These are phyloP conservation scores for Leptographium galeiforme DNA, from an alignment of 2,329 filamentous ascomycete species.

Conservation along the genomic window DNA sequence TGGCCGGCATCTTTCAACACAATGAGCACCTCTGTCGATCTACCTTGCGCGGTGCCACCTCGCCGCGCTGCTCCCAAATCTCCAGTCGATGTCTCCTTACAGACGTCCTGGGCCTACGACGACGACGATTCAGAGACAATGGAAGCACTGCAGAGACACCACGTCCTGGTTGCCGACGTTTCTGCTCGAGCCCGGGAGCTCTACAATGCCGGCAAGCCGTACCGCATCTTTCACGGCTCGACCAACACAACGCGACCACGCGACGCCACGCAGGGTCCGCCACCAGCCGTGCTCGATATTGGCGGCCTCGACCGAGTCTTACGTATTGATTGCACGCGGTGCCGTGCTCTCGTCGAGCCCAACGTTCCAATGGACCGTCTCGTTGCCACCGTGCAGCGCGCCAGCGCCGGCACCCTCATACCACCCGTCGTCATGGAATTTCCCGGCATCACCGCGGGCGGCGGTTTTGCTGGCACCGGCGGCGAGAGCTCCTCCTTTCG, in stretches of 20 bases:
- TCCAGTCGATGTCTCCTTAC: background rate
- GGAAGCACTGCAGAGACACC: conserved; percentile 30
- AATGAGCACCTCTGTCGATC: too few species aligned
- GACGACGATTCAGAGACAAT: background rate
- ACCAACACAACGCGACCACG: conserved; percentile 53
- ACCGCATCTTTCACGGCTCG: conserved; percentile 62
- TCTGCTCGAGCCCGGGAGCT: conserved; percentile 28
- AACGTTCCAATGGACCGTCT: conserved; percentile 63
- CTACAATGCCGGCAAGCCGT: conserved; percentile 38
- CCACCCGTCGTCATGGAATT: conserved; percentile 66
- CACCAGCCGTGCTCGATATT: conserved; percentile 45
- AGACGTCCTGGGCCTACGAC: background rate
- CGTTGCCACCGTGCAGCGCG: conserved; percentile 47
- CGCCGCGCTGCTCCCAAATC: background rate
- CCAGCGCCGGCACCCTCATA: conserved; percentile 36
- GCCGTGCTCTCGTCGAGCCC: conserved; percentile 55
- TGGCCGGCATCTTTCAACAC: too few species aligned
- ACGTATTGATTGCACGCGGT: conserved; percentile 38
- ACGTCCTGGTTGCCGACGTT: conserved; percentile 23
- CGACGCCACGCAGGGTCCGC: conserved; percentile 23
- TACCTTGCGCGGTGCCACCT: too few species aligned
- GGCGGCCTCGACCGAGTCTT: conserved; percentile 50
- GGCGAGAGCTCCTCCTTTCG: conserved; percentile 59
- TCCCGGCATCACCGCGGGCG: conserved; percentile 59
- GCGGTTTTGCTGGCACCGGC: conserved; percentile 55